A percentile compares a stretch with the other conserved stretches of the same genome.
These are phyloP conservation scores for Pseudoturritis turrita DNA, from an alignment of 345 rosid species.

Conservation along the genomic window DNA sequence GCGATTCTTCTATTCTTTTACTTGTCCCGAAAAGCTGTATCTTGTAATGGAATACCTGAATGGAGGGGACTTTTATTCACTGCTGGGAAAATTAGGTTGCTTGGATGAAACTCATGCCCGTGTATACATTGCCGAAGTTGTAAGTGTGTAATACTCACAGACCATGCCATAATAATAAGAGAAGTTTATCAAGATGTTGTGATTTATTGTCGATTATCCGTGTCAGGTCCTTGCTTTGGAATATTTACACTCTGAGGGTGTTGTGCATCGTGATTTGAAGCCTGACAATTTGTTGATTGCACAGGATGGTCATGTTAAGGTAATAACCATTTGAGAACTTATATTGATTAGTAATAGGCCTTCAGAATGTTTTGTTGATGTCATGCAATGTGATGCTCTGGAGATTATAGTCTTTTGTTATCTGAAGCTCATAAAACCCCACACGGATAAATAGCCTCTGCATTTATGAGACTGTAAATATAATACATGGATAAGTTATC, in stretches of 20 bases:
- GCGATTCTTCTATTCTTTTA: conserved; percentile 96
- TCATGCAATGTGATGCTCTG: conserved; percentile 17
- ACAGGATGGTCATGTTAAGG: conserved; percentile 98
- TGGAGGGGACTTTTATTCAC: conserved; percentile 92
- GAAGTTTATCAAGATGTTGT: conserved; percentile 14
- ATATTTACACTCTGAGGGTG: conserved; percentile 76
- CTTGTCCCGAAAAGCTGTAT: conserved; percentile 87
- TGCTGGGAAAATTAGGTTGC: conserved; percentile 77
- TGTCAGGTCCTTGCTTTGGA: conserved; percentile 87
- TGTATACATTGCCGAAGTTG: conserved; percentile 95
- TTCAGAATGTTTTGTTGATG: conserved; percentile 40
- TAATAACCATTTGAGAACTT: conserved; percentile 29
- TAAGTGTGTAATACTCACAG: conserved; percentile 41
- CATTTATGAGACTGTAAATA: neutral
- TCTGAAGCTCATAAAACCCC: conserved; percentile 1
- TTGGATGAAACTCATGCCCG: conserved; percentile 85
- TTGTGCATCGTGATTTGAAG: conserved; percentile 97
- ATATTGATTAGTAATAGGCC: conserved; percentile 6
- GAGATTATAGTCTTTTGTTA: neutral
- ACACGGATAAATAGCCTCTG: neutral
- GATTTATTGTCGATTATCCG: neutral
- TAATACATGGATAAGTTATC: neutral
- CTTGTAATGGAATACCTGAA: conserved; percentile 99
- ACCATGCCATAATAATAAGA: conserved; percentile 5
- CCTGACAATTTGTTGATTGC: conserved; percentile 97